phyloP scores from a whole-genome alignment of 2,329 filamentous ascomycete genomes.

The Exutisphaerella laricina region DNA sequence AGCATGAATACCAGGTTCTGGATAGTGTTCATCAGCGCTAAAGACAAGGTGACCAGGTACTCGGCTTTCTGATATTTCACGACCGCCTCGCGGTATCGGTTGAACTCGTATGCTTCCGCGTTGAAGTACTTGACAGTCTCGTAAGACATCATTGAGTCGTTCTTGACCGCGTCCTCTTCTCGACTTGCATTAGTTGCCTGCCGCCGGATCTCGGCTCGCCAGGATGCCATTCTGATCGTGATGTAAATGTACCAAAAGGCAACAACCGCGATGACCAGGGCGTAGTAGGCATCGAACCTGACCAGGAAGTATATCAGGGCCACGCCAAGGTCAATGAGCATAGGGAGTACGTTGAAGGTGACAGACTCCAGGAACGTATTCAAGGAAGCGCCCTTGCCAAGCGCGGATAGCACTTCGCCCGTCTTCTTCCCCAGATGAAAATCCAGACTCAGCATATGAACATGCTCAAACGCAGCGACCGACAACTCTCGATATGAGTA shows the following conservation, averaged over 20 bases:
- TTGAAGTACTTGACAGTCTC: constrained; percentile 69
- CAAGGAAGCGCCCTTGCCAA: constrained; percentile 94
- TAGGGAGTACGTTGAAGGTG: constrained; percentile 91
- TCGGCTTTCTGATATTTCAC: constrained; percentile 53
- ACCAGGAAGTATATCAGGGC: constrained; percentile 77
- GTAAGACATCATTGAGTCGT: constrained; percentile 98
- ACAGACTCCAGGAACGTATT: constrained; percentile 95
- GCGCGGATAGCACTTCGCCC: constrained; percentile 87
- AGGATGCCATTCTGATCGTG: constrained; percentile 92
- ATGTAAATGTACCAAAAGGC: constrained; percentile 96
- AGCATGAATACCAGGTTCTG: constrained; percentile 60
- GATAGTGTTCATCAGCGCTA: constrained; percentile 56
- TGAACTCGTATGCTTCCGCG: constrained; percentile 54
- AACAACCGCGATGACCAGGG: constrained; percentile 80
- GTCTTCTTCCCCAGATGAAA: constrained; percentile 97
- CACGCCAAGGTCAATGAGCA: constrained; percentile 83
- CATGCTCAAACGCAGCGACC: constrained; percentile 93
- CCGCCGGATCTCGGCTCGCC: constrained; percentile 81
- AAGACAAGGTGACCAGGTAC: constrained; percentile 51
- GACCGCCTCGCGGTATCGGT: constrained; percentile 53
- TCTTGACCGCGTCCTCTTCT: constrained; percentile 96
- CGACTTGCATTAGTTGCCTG: constrained; percentile 93
- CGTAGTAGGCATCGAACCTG: constrained; percentile 81
- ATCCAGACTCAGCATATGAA: constrained; percentile 88
- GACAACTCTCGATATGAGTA: constrained; percentile 94